Base-by-base conservation (phyloP, 2,329 filamentous ascomycete genomes). In the Fusarium ramigenum region DNA sequence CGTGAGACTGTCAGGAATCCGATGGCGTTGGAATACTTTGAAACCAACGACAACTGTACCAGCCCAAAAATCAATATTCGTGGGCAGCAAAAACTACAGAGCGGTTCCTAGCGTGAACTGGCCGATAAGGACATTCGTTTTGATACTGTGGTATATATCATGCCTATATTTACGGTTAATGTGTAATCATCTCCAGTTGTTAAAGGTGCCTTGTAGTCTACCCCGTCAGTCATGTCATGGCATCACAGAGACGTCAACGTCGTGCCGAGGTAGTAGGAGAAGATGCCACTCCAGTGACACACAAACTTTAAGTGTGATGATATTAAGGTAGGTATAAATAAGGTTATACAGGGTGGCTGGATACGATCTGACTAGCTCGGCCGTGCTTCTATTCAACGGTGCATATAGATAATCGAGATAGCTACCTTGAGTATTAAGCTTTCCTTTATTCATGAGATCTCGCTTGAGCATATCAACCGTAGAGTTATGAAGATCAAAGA, bases 321-420 rank as follows among this genome's bases (percentile, higher is more conserved):
- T 19, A 44, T 36, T 8, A 28, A 28, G 28, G 28, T 28, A 60
- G 34, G 32, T 12, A 34, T 25, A 50, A 36, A 54, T 40, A 53
- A 50, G 23, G 42, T 44, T 44, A 44, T 34, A 18, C 25, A 21
- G 23, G 16, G 19, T 21, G 32, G 25, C 18, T 44, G 7, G 52
- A 66, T 42, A 21, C 7, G 28, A 30, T 43, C 32, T 32, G 34
- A 9, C 23, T 28, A 44, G 16, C 23, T 28, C n/a, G 23, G 19
- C 21, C 23, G 16, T 44, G 57, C 36, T 66, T 19, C 30, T 19
- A 25, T 52, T 28, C 21, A 40, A 39, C 40, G 32, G 30, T 46
- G 30, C 14, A 40, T 60, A 66, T 66, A 66, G 44, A 66, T 58
- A 39, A 37, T 58, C 53, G 37, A 58, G 54, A 58, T 58, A 12